These are phyloP conservation scores for Leccinellum rugosiceps DNA, from an alignment of 768 basidiomycete species.

Conservation along the genomic window DNA sequence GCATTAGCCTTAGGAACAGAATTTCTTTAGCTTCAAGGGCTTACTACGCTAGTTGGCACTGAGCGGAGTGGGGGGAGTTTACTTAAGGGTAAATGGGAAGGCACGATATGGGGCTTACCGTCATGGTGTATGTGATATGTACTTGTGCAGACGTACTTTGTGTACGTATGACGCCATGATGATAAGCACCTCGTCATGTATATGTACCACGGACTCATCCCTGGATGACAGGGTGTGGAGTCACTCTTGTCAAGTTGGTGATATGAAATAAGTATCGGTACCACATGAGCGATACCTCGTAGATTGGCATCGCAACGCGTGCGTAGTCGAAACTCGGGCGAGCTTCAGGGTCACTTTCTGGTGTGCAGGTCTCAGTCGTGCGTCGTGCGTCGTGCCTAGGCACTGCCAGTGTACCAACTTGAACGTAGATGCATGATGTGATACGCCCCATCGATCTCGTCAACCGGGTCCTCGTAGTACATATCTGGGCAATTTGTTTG, in stretches of 20 bases:
- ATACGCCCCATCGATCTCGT: background rate
- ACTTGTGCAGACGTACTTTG: too few species aligned
- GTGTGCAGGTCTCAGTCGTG: background rate
- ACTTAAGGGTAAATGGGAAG: background rate
- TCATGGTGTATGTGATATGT: too few species aligned
- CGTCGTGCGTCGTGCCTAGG: too few species aligned
- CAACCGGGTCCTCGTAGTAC: background rate
- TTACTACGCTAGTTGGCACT: background rate
- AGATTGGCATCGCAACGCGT: background rate
- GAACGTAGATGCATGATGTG: background rate
- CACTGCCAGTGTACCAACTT: too few species aligned
- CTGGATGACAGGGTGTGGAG: background rate
- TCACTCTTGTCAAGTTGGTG: background rate
- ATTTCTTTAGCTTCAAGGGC: background rate
- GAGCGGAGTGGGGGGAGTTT: background rate
- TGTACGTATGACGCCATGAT: too few species aligned
- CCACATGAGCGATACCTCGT: background rate
- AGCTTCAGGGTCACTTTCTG: background rate
- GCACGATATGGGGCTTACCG: background rate
- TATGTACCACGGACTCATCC: background rate
- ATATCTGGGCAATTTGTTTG: background rate
- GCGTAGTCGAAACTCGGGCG: too few species aligned
- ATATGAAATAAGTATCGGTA: background rate
- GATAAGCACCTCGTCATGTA: too few species aligned
- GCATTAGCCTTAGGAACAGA: background rate